Conservation (phyloP, 139 green algal genomes). For the Auxenochlorella protothecoides region DNA sequence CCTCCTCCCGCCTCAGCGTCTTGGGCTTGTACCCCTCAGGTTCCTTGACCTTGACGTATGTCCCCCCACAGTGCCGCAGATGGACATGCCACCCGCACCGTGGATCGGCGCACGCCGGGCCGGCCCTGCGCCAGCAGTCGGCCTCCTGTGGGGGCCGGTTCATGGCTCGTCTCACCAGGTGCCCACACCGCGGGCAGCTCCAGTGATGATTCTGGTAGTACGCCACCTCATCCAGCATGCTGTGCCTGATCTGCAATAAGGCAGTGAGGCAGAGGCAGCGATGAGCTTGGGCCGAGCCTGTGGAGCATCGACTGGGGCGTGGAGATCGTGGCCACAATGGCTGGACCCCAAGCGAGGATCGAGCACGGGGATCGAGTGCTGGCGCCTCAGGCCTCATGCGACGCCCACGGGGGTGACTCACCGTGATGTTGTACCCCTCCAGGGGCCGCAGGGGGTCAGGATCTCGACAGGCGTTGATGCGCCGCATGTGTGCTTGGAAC, state of each 20-base stretch:
- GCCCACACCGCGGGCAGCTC: slow-evolving; percentile 14
- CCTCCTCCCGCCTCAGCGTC: no score
- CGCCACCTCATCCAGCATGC: slow-evolving; percentile 49
- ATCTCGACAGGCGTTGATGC: slow-evolving; percentile 43
- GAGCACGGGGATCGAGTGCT: no score
- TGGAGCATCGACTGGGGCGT: no score
- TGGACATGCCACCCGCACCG: slow-evolving; percentile 49
- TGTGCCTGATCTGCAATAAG: slow-evolving; percentile 19
- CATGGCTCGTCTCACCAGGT: slow-evolving; percentile 46
- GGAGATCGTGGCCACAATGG: no score
- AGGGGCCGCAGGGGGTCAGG: slow-evolving; percentile 45
- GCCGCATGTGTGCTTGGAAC: slow-evolving; percentile 37
- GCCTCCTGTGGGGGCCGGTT: slow-evolving; percentile 56
- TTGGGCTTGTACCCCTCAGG: background rate
- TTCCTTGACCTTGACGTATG: slow-evolving; percentile 40
- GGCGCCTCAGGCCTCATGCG: no score
- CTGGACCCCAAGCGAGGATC: no score
- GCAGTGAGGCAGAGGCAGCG: no score
- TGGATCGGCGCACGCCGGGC: slow-evolving; percentile 33
- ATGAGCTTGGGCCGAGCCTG: no score
- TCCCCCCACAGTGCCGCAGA: slow-evolving; percentile 39
- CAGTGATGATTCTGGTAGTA: slow-evolving; percentile 45
- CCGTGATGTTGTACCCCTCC: slow-evolving; percentile 56
- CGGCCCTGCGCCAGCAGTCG: slow-evolving; percentile 37
- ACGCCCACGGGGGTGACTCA: slow-evolving; percentile 11